Conservation (phyloP, 2,329 filamentous ascomycete species). For the Xylaria sp. region DNA sequence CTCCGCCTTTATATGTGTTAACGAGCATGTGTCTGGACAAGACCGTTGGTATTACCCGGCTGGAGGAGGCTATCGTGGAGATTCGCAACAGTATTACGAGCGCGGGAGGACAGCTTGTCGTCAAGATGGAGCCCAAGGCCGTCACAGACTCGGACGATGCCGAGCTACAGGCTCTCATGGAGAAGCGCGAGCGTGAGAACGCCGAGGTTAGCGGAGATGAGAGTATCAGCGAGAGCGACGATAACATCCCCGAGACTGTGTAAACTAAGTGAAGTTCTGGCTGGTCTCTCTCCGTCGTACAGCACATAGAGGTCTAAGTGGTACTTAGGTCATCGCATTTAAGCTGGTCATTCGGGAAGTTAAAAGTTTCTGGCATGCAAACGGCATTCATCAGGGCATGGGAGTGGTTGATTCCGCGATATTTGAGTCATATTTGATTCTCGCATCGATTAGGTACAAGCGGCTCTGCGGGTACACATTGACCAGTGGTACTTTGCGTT, state of each 20-base stretch:
- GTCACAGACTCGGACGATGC: constrained; percentile 99
- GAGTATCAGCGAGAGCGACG: constrained; percentile 94
- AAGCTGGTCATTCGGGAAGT: constrained; percentile 30
- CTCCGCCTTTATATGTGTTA: constrained; percentile 93
- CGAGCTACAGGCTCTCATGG: constrained; percentile 96
- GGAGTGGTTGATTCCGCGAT: constrained; percentile 22
- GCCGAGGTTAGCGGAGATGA: constrained; percentile 98
- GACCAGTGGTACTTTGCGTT: constrained; percentile 13
- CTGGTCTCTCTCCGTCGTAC: constrained; percentile 30
- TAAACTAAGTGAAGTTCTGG: constrained; percentile 44
- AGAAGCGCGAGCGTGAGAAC: constrained; percentile 98
- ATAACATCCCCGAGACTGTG: constrained; percentile 73
- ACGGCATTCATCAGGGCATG: constrained; percentile 28
- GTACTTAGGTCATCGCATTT: constrained; percentile 14
- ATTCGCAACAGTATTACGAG: constrained; percentile 83
- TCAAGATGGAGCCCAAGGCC: constrained; percentile 99
- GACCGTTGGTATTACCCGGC: constrained; percentile 79
- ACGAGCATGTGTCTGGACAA: constrained; percentile 97
- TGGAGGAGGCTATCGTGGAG: constrained; percentile 90
- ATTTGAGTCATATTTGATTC: constrained; percentile 25
- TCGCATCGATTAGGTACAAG: constrained; percentile 9
- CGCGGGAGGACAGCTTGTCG: constrained; percentile 80
- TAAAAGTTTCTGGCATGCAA: constrained; percentile 41
- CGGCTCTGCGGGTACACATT: constrained; percentile 14
- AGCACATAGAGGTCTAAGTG: constrained; percentile 35